These are phyloP conservation scores for Phlyctochytrium bullatum DNA, from an alignment of 192 early-diverging fungal species.

Conservation along the genomic window DNA sequence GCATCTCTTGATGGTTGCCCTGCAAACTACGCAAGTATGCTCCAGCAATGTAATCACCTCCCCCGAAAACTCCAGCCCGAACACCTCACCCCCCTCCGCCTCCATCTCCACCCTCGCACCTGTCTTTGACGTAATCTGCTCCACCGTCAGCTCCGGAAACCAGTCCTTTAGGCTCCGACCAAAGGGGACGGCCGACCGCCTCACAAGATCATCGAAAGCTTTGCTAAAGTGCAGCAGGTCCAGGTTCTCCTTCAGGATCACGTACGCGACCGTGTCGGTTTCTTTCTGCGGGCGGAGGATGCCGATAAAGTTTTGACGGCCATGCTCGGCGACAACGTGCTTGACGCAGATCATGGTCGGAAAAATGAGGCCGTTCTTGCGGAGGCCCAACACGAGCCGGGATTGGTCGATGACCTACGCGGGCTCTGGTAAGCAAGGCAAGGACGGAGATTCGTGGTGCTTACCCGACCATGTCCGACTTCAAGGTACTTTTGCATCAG, in stretches of 20 bases:
- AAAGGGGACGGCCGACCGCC: too few species aligned
- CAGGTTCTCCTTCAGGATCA: slow-evolving; percentile 23
- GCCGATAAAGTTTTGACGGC: slow-evolving; percentile 36
- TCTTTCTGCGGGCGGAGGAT: slow-evolving; percentile 11
- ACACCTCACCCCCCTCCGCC: too few species aligned
- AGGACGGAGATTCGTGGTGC: not conserved
- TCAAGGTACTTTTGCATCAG: slow-evolving; percentile 37
- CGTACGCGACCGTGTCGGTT: slow-evolving; percentile 18
- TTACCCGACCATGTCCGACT: slow-evolving; percentile 38
- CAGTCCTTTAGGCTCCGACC: too few species aligned
- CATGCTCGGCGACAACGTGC: slow-evolving; percentile 23
- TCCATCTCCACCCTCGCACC: too few species aligned
- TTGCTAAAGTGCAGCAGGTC: slow-evolving; percentile 25
- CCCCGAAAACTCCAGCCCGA: too few species aligned
- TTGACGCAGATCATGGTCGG: slow-evolving; percentile 35
- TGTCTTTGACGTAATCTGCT: too few species aligned
- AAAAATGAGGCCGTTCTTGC: slow-evolving; percentile 30
- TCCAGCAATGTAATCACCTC: too few species aligned
- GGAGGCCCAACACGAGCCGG: slow-evolving; percentile 38
- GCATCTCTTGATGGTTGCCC: too few species aligned
- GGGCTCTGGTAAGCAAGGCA: not conserved
- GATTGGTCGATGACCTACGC: slow-evolving; percentile 40
- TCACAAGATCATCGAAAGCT: too few species aligned
- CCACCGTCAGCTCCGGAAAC: too few species aligned
- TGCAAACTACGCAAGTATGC: too few species aligned